Evolutionary conservation across 2,329 filamentous ascomycete species (phyloP).

Genomic region (Plectosphaerella cucumerina): DNA sequence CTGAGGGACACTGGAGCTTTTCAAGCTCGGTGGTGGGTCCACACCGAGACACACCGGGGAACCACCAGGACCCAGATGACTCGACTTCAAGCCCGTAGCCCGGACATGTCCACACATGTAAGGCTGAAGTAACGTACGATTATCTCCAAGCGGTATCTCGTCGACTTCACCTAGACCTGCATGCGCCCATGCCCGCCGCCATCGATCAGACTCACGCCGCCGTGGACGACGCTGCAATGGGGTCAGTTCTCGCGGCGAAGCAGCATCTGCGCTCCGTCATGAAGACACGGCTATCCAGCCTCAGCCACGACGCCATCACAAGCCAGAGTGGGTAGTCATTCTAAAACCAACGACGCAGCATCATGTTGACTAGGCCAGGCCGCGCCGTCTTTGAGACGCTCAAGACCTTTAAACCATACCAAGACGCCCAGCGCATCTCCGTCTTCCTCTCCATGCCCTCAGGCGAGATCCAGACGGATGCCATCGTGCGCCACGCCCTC

Average conservation of each 20-base stretch:
- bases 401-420: slow-evolving; percentile 67
- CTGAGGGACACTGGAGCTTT: too few species aligned
- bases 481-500: slow-evolving; percentile 79
- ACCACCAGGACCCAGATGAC: too few species aligned
- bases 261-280: slow-evolving; percentile 69
- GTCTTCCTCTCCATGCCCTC: slow-evolving; percentile 92
- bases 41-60: too few species aligned
- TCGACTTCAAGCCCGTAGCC: too few species aligned
- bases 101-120: too few species aligned
- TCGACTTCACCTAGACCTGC: too few species aligned
- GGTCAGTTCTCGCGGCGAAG: slow-evolving; percentile 60
- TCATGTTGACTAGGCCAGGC: slow-evolving; percentile 43
- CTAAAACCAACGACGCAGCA: background rate
- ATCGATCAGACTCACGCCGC: too few species aligned
- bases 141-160: too few species aligned
- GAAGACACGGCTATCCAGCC: slow-evolving; percentile 57
- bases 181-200: too few species aligned
- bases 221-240: too few species aligned
- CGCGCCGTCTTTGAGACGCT: slow-evolving; percentile 60
- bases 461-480: slow-evolving; percentile 79
- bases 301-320: slow-evolving; percentile 59
- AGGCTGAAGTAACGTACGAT: too few species aligned
- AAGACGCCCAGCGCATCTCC: slow-evolving; percentile 69
- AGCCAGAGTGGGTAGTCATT: slow-evolving; percentile 61
- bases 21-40: too few species aligned